Conservation (phyloP, 2,329 filamentous ascomycete genomes). For the Colletotrichum sp. region DNA sequence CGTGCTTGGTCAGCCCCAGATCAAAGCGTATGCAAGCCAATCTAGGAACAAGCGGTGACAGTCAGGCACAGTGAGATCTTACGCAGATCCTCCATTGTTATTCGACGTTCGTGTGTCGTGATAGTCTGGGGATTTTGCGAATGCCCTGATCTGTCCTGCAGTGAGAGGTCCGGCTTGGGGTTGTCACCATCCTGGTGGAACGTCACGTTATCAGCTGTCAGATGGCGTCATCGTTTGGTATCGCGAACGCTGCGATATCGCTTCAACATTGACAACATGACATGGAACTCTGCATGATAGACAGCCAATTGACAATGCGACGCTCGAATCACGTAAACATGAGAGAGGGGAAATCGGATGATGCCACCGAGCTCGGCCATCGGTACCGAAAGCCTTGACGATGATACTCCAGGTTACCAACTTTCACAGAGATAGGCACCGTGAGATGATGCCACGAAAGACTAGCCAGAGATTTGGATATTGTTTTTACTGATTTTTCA, state of each 20-base stretch:
- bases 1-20: constrained; percentile 10
- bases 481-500: fast-evolving
- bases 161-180: background rate
- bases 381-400: background rate
- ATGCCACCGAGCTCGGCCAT: background rate
- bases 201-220: constrained; percentile 3
- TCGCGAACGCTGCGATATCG: background rate
- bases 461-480: fast-evolving
- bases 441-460: fast-evolving
- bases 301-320: background rate
- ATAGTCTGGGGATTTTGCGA: background rate
- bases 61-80: background rate
- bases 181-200: constrained; percentile 1
- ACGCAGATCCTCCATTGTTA: background rate
- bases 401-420: background rate
- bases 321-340: background rate
- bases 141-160: background rate
- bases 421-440: background rate
- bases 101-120: background rate
- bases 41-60: background rate
- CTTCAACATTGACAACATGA: background rate
- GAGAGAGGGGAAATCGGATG: background rate
- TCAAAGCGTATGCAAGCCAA: background rate
- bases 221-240: constrained; percentile 5
- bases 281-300: background rate